A percentile compares a stretch with the other conserved stretches of the same genome.
Evolutionary conservation across 2,329 filamentous ascomycete species (phyloP).

Genomic region (Colletotrichum costaricense): DNA sequence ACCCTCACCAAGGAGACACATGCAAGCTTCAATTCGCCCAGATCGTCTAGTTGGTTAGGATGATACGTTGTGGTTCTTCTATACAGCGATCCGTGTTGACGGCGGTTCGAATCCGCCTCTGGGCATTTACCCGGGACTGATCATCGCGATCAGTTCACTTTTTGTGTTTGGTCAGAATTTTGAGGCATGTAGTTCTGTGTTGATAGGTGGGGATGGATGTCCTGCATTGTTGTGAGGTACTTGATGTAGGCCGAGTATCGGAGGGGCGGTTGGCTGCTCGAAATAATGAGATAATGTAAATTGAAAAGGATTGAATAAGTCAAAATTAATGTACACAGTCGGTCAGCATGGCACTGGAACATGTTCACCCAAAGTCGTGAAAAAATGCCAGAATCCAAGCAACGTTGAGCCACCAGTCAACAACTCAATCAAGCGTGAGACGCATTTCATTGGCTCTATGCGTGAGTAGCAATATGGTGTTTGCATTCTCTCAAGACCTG

Average conservation of each 20-base stretch:
- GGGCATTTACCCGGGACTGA: not conserved
- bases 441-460: not conserved
- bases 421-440: not conserved
- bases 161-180: not conserved
- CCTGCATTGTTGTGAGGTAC: not conserved
- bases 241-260: not conserved
- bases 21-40: conserved; percentile 19
- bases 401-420: too few relatives aligned
- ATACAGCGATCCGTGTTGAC: conserved; percentile 32
- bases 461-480: conserved; percentile 13
- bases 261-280: not conserved
- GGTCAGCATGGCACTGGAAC: not conserved
- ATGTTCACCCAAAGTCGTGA: not conserved
- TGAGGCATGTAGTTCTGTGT: not conserved
- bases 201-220: not conserved
- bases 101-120: conserved; percentile 35
- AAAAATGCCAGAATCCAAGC: not conserved
- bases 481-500: conserved; percentile 21
- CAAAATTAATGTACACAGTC: not conserved
- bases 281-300: not conserved
- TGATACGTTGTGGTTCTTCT: conserved; percentile 33
- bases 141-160: not conserved
- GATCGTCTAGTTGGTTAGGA: conserved; percentile 35
- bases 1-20: not conserved
- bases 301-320: not conserved